Evolutionary conservation across 2,329 filamentous ascomycete genomes (phyloP).

Genomic region (Didymosphaeria variabile): DNA sequence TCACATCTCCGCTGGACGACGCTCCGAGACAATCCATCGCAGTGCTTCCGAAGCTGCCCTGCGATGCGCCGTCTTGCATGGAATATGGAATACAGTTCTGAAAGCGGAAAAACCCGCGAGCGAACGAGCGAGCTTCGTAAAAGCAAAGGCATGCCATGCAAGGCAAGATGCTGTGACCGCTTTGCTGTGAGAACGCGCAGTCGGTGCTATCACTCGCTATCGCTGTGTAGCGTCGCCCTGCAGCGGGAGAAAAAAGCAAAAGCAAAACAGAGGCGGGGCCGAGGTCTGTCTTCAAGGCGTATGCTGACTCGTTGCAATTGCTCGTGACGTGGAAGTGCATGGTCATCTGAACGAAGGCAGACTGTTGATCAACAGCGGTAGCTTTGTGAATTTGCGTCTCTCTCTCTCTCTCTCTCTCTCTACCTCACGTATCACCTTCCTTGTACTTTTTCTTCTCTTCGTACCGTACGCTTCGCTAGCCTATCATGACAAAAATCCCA

Average conservation of each 20-base stretch:
- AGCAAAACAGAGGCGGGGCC: too few species aligned
- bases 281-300: too few species aligned
- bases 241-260: too few species aligned
- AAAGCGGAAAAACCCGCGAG: neutral
- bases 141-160: neutral
- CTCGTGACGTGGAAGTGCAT: too few species aligned
- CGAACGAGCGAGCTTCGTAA: neutral
- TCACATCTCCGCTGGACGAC: too few species aligned
- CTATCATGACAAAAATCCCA: neutral
- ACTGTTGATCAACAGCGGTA: neutral
- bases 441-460: conserved; percentile 2
- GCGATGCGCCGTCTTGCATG: too few species aligned
- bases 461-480: too few species aligned
- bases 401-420: too few species aligned
- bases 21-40: too few species aligned
- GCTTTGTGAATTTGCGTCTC: neutral
- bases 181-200: neutral
- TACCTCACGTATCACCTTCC: neutral
- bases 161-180: neutral
- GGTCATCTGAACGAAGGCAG: neutral
- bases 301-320: too few species aligned
- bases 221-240: neutral
- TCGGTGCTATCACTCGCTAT: neutral
- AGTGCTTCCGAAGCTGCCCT: too few species aligned
- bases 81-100: too few species aligned